phyloP scores from a whole-genome alignment of 345 rosid species.

The Heritiera fomes region DNA sequence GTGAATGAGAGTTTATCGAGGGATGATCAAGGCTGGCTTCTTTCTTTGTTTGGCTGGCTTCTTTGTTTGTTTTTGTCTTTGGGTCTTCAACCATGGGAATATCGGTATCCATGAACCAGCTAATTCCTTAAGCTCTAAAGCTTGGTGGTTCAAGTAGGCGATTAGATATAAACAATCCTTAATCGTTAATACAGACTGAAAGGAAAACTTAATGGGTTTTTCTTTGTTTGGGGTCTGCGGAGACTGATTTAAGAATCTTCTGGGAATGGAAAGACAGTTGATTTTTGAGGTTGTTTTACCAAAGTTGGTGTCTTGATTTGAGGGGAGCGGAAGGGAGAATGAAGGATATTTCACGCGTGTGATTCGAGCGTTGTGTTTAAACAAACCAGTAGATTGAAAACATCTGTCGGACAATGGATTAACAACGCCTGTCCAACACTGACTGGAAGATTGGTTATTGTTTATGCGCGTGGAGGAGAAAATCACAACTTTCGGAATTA shows the following conservation, averaged over 20 bases:
- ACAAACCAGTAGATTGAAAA: no score
- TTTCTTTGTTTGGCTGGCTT: neutral
- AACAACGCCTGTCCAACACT: neutral
- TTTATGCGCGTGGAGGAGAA: neutral
- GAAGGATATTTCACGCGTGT: neutral
- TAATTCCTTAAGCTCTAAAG: no score
- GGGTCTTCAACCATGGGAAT: neutral
- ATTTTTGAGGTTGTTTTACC: neutral
- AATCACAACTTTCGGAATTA: neutral
- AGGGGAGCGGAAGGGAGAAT: neutral
- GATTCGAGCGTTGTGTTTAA: neutral
- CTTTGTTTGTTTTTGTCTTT: neutral
- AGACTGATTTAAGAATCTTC: neutral
- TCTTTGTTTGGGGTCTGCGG: neutral
- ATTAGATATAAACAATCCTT: neutral
- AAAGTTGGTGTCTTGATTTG: neutral
- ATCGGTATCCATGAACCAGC: neutral
- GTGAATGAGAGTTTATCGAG: constrained; percentile 7
- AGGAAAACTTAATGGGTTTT: neutral
- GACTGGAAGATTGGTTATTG: no score
- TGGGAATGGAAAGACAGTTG: neutral
- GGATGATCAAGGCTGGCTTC: constrained; percentile 11
- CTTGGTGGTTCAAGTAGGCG: no score
- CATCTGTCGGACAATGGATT: no score
- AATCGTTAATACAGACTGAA: neutral